These are phyloP conservation scores for Cadophora sp. DNA, from an alignment of 2,329 filamentous ascomycete genomes.

Conservation along the genomic window DNA sequence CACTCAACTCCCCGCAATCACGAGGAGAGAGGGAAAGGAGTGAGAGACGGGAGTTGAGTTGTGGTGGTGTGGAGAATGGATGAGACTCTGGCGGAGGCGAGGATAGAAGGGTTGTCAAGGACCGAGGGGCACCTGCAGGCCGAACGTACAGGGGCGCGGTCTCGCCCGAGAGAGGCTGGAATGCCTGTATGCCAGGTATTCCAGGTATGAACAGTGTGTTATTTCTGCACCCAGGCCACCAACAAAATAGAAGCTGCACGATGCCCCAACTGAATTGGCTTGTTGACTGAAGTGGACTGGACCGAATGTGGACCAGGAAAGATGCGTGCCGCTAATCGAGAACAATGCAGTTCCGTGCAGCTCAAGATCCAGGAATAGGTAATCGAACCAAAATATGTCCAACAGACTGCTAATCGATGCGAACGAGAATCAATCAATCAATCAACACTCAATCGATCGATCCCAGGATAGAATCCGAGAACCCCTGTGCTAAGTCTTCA, in stretches of 20 bases:
- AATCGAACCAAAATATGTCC: not conserved
- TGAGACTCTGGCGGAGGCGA: slow-evolving; percentile 8
- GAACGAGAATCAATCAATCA: not conserved
- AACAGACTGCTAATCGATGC: not conserved
- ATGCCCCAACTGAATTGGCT: not conserved
- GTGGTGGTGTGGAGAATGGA: not conserved
- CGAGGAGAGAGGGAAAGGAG: slow-evolving; percentile 1
- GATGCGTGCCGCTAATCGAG: slow-evolving; percentile 11
- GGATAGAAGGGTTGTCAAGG: slow-evolving; percentile 1
- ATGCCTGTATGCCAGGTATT: not conserved
- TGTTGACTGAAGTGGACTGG: not conserved
- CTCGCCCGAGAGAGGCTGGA: not conserved
- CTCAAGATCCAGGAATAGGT: slow-evolving; percentile 9
- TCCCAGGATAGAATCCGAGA: not conserved
- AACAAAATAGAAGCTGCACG: not conserved
- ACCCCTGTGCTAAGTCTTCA: slow-evolving; percentile 2
- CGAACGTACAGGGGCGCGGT: not conserved
- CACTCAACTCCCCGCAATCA: slow-evolving; percentile 17
- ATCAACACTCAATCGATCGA: not conserved
- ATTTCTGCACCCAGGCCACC: not conserved
- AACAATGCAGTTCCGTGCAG: slow-evolving; percentile 13
- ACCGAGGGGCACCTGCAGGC: not conserved
- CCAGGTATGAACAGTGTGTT: not conserved
- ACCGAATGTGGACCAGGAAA: not conserved
- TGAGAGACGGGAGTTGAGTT: slow-evolving; percentile 1